A percentile compares a stretch with the other conserved stretches of the same genome.
phyloP scores from a whole-genome alignment of 179 eudicot genomes.

The Beta corolliflora region DNA sequence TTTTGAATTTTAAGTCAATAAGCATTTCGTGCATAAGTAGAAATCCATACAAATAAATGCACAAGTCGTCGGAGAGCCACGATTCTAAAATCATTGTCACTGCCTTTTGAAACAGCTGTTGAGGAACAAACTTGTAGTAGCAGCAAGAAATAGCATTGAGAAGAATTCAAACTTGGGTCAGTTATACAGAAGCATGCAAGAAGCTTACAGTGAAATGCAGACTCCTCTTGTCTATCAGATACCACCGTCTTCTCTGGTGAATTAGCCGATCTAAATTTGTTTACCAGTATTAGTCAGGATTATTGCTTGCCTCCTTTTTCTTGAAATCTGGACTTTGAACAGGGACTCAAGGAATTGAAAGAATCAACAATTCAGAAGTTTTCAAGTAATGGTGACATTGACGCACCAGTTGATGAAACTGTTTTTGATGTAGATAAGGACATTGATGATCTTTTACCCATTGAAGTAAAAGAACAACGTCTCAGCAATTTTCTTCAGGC shows the following conservation, averaged over 20 bases:
- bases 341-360: slow-evolving; percentile 93
- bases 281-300: not conserved
- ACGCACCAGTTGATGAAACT: slow-evolving; percentile 83
- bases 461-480: slow-evolving; percentile 96
- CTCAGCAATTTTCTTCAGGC: slow-evolving; percentile 93
- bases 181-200: slow-evolving; percentile 75
- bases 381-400: slow-evolving; percentile 64
- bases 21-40: slow-evolving; percentile 2
- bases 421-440: slow-evolving; percentile 92
- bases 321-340: slow-evolving; percentile 22
- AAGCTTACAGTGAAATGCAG: slow-evolving; percentile 87
- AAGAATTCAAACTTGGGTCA: slow-evolving; percentile 74
- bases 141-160: slow-evolving; percentile 70
- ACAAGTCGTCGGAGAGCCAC: not conserved
- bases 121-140: slow-evolving; percentile 77
- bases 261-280: slow-evolving; percentile 5
- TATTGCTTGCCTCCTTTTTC: slow-evolving; percentile 2
- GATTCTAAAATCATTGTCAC: slow-evolving; percentile 4
- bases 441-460: slow-evolving; percentile 82
- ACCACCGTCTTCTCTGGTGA: slow-evolving; percentile 69
- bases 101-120: slow-evolving; percentile 57
- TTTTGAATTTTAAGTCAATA: not conserved
- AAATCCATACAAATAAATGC: not conserved
- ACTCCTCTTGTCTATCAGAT: slow-evolving; percentile 88
- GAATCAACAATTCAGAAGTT: slow-evolving; percentile 89